These are phyloP conservation scores for Fusarium bulbicola DNA, from an alignment of 2,329 filamentous ascomycete genomes.

Conservation along the genomic window DNA sequence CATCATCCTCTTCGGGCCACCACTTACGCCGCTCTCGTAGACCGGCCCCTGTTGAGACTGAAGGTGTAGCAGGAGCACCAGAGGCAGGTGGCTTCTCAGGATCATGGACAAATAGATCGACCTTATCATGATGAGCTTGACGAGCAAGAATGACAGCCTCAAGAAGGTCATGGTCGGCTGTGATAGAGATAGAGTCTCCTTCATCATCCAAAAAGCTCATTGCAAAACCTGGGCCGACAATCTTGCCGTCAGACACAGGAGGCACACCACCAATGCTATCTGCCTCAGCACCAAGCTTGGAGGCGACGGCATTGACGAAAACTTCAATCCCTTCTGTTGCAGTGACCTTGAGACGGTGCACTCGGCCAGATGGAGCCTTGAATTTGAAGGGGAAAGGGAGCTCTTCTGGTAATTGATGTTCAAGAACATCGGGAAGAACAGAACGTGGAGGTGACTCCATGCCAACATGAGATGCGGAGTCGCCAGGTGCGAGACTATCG, in stretches of 20 bases:
- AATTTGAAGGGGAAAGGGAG: conserved; percentile 97
- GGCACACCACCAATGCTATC: conserved; percentile 86
- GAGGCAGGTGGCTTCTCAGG: conserved; percentile 87
- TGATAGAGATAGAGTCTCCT: conserved; percentile 96
- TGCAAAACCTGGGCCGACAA: conserved; percentile 83
- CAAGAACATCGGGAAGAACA: conserved; percentile 58
- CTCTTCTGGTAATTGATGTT: conserved; percentile 70
- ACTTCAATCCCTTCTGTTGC: conserved; percentile 82
- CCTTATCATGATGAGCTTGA: conserved; percentile 83
- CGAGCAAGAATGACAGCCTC: conserved; percentile 89
- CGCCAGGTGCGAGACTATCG: conserved; percentile 89
- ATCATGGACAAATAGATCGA: conserved; percentile 96
- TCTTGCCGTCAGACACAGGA: conserved; percentile 78
- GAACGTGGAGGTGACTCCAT: conserved; percentile 80
- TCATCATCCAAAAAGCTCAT: conserved; percentile 97
- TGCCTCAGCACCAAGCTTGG: conserved; percentile 86
- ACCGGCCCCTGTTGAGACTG: conserved; percentile 56
- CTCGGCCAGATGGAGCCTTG: conserved; percentile 93
- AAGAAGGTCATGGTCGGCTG: conserved; percentile 89
- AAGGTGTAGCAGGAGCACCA: conserved; percentile 57
- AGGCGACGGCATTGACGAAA: conserved; percentile 78
- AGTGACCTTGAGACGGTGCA: conserved; percentile 88
- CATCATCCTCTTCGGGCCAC: conserved; percentile 65
- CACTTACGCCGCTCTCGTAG: conserved; percentile 65
- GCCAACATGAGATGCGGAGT: conserved; percentile 93